phyloP scores from a whole-genome alignment of 495 filamentous ascomycete species.

The Penicillium canescens region DNA sequence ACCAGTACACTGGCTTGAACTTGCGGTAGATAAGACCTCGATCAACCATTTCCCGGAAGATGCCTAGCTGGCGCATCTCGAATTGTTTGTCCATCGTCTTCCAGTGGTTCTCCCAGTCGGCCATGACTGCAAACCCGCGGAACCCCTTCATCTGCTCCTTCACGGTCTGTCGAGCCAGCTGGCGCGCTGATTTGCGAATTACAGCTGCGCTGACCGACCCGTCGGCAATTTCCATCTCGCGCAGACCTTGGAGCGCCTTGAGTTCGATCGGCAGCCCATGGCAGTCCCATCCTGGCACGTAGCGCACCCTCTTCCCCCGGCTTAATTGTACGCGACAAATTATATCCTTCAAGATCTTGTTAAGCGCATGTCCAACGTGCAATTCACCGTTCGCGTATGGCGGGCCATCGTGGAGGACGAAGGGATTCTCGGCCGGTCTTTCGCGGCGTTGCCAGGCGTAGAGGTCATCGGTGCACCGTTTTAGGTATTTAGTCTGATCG shows the following conservation, averaged over 20 bases:
- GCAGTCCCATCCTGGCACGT: slow-evolving; percentile 96
- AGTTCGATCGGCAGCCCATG: slow-evolving; percentile 97
- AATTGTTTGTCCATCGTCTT: slow-evolving; percentile 88
- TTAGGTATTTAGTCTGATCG: slow-evolving; percentile 64
- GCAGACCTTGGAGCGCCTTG: slow-evolving; percentile 76
- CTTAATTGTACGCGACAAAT: slow-evolving; percentile 78
- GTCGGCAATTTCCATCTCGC: slow-evolving; percentile 18
- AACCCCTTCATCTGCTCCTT: slow-evolving; percentile 82
- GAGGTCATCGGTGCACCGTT: slow-evolving; percentile 80
- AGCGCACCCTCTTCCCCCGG: slow-evolving; percentile 75
- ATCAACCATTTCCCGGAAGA: slow-evolving; percentile 84
- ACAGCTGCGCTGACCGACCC: slow-evolving; percentile 30
- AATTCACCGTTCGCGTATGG: slow-evolving; percentile 96
- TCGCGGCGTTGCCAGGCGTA: slow-evolving; percentile 80
- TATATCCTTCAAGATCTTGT: slow-evolving; percentile 97
- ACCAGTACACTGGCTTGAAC: slow-evolving; percentile 96
- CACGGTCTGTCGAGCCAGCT: slow-evolving; percentile 73
- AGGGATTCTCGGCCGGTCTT: slow-evolving; percentile 60
- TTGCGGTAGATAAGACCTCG: slow-evolving; percentile 83
- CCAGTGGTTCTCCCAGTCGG: slow-evolving; percentile 89
- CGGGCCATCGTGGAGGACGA: slow-evolving; percentile 92
- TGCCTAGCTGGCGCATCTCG: slow-evolving; percentile 79
- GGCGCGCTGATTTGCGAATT: slow-evolving; percentile 70
- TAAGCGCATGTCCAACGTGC: slow-evolving; percentile 95
- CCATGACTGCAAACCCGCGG: slow-evolving; percentile 84